Evolutionary conservation across 257 asterid genomes (phyloP).

Genomic region (Solanum raphanifolium): DNA sequence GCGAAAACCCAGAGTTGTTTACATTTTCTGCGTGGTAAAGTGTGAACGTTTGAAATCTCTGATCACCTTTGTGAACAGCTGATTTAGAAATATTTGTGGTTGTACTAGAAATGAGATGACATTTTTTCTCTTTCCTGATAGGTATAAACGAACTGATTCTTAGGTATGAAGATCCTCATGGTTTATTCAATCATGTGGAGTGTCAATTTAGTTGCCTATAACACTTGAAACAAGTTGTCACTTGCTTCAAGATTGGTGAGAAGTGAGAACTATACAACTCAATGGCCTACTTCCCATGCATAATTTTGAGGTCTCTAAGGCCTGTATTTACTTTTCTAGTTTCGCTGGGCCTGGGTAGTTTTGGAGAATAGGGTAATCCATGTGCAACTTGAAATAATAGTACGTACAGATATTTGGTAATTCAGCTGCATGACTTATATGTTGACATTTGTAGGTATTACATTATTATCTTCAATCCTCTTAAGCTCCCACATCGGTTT

Average conservation of each 20-base stretch:
- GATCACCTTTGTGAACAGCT: not conserved
- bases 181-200: not conserved
- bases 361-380: not conserved
- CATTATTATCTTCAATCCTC: not conserved
- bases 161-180: not conserved
- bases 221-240: not conserved
- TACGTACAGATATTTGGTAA: not conserved
- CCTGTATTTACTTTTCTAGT: not conserved
- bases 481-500: not conserved
- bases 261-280: not conserved
- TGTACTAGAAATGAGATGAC: not conserved
- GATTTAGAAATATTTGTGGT: not conserved
- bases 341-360: not conserved
- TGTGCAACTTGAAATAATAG: not conserved
- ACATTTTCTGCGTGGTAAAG: not conserved
- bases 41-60: not conserved
- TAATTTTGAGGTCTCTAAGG: not conserved
- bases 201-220: not conserved
- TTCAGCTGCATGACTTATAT: not conserved
- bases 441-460: not conserved
- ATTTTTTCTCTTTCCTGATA: not conserved
- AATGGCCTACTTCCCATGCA: not conserved
- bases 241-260: not conserved
- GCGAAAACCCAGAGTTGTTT: not conserved
- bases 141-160: not conserved